Base-by-base conservation (phyloP, 2,329 filamentous ascomycete species). In the Colletotrichum lini region DNA sequence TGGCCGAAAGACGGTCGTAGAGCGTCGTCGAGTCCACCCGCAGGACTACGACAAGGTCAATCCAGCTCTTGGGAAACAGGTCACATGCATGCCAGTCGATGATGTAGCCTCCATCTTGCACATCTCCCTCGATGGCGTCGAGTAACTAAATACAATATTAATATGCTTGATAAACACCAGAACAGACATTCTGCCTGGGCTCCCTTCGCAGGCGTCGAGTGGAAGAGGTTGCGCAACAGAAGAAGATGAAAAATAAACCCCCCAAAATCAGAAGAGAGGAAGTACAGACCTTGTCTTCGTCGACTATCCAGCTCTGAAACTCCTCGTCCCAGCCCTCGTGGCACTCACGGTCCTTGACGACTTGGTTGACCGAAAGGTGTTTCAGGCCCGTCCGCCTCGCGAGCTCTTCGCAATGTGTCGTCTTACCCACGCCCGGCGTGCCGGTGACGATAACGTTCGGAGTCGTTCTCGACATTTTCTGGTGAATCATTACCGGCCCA, bases 31-130 rank as follows among this genome's bases (percentile, higher is more conserved):
- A 95, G 76, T 96, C 91, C 67, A 93, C 94, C 56, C 96, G 88
- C 73, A 99, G 82, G 66, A 99, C 96, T 6, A 98, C 93, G 0
- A 99, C 95, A 2, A 99, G 88, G 80, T 99, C 96, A 78, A 99
- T 93, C 94, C 95, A 97, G 78, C 93, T 93, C 79, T 93, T 91
- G 2, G 96, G 96, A 79, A 98, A 98, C 26, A 98, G 84, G 78
- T 98, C 96, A 84, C 96, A 98, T 2, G 95, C 96, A 83, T 99
- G 96, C 96, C 96, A 99, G 84, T 99, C 96, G 78, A 99, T 93
- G 76, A 99, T 91, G 81, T 91, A 94, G 23, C 96, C 96, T 68
- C 96, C 96, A 23, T 88, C 83, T 73, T 91, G 88, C 49, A 94
- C 88, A 72, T 96, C 92, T 67, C 93, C 89, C 83, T 98, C 96